Conservation (phyloP, 257 asterid genomes). For the Penstemon eatonii region DNA sequence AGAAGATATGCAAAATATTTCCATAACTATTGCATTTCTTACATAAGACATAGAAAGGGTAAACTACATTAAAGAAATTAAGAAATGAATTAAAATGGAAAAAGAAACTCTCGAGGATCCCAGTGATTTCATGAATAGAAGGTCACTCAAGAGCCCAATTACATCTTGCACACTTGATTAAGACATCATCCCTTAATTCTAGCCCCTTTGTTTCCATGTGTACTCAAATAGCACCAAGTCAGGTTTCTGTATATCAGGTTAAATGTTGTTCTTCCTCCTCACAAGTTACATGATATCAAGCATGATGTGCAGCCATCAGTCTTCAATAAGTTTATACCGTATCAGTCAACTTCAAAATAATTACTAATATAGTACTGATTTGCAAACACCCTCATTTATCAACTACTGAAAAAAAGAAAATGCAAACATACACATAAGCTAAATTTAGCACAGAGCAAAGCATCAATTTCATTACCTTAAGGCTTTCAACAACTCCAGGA, state of each 20-base stretch:
- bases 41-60: too few relatives aligned
- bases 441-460: too few relatives aligned
- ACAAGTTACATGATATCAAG: constrained; percentile 6
- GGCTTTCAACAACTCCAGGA: constrained; percentile 98
- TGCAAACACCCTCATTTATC: neutral
- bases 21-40: too few relatives aligned
- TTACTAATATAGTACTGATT: too few relatives aligned
- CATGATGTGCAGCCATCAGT: neutral
- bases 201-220: neutral
- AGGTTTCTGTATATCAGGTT: neutral
- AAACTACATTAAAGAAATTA: too few relatives aligned
- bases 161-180: neutral
- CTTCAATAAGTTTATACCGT: neutral
- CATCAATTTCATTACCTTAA: constrained; percentile 51
- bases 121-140: too few relatives aligned
- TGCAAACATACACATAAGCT: too few relatives aligned
- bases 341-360: neutral
- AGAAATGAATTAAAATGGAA: neutral
- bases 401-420: neutral
- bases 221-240: neutral
- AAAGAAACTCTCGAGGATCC: too few relatives aligned
- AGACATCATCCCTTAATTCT: neutral
- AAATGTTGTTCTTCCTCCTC: neutral
- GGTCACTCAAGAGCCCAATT: too few relatives aligned
- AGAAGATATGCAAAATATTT: too few relatives aligned